Base-by-base conservation (phyloP, 805 yeast genomes). In the Huiozyma naganishii region DNA sequence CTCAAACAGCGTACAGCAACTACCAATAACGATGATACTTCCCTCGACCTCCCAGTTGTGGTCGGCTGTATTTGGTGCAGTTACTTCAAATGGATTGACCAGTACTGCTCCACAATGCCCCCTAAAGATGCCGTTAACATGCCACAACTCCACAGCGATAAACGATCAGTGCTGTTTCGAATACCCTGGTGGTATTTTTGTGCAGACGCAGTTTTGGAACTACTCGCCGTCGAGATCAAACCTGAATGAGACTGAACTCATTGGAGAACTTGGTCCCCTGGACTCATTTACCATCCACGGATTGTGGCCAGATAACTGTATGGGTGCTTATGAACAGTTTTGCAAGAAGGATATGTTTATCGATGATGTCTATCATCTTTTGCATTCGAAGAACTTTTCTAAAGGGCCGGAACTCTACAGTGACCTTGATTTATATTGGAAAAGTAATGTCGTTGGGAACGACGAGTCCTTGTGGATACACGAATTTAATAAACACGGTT, bases 131-230 rank as follows among this genome's bases (percentile, higher is more conserved):
- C 89, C 90, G 1, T 57, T 74, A 32, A 72, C 84, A 6, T 83
- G 92, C 54, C 55, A 72, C 13, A 79, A 80, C 51, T 57, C 68
- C 5, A 72, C 83, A 0, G 70, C 67, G 2, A 68, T 76, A 2
- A 65, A 60, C 0, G 79, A 86, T 59, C 58, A 76, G 2, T 89
- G 97, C 58, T 89, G 97, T 64, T 85, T 80, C 59, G 95, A 88
- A 57, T 74, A 76, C 40, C 89, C 89, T 7, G 90, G 94, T 39
- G 97, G 97, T 6, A 71, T 86, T 11, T 68, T 89, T 33, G 63
- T 89, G 41, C 83, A 77, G 58, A 84, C 97, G 0, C 97, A 89
- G 59, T 88, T 89, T 66, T 89, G 97, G 97, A 95, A 89, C 63
- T 83, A 82, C 57, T 64, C 68, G 47, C 89, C 92, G 1, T 74